These are phyloP conservation scores for Penicillium sp. DNA, from an alignment of 2,329 filamentous ascomycete species.

Conservation along the genomic window DNA sequence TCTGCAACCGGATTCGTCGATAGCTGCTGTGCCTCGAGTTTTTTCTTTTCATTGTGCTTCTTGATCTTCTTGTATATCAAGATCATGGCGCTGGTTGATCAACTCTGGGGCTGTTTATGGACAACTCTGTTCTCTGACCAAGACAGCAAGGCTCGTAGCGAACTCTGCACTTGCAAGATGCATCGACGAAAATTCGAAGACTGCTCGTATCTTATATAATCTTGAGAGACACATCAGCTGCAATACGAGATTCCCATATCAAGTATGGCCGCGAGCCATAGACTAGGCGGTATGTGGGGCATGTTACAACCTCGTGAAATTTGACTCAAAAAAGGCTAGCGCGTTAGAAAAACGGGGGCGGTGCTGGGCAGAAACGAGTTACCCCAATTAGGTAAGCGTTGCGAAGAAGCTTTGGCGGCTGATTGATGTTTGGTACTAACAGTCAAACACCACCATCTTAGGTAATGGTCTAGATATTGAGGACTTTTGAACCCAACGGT, in stretches of 20 bases:
- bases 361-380: neutral
- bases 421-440: neutral
- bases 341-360: neutral
- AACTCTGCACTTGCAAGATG: neutral
- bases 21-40: neutral
- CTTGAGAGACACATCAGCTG: neutral
- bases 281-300: neutral
- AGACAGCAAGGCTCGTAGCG: neutral
- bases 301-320: constrained; percentile 6
- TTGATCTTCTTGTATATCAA: constrained; percentile 16
- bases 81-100: neutral
- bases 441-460: neutral
- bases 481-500: neutral
- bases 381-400: neutral
- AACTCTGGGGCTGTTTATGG: neutral
- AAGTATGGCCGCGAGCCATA: neutral
- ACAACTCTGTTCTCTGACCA: too few species aligned
- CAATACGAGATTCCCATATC: neutral
- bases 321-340: constrained; percentile 5
- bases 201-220: neutral
- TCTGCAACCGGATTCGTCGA: neutral
- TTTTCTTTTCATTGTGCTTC: constrained; percentile 12
- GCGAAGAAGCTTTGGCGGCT: neutral
- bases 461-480: neutral
- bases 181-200: neutral